Evolutionary conservation across 768 basidiomycete genomes (phyloP), one percentile per base, ranked within the genome.

Genomic region (Melanogaster broomeanus): DNA sequence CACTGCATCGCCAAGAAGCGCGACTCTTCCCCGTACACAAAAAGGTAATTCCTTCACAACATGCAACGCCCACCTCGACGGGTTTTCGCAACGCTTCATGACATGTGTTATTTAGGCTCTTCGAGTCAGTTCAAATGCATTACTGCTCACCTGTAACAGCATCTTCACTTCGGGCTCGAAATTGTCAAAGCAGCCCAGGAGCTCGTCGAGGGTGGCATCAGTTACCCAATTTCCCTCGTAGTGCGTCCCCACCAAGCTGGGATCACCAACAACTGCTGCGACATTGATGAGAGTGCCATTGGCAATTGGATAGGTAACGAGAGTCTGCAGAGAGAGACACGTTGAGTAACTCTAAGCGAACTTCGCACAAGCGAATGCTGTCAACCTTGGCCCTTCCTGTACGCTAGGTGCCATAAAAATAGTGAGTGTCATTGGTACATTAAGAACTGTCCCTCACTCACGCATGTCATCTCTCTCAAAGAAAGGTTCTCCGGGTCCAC

Each of bases 1-100:
- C 44, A 77, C 77, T 15, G 82, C 74, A 57, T 84, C 82, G 7
- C 81, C 81, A 3, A 77, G 61, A 9, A 85, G 67, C 6, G 73
- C 74, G 0, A 82, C 74, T 6, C 69, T 64, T 10, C 71, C 71
- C 16, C 59, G 63, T 3, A 72, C 71, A 42, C 69, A 79, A 4
- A 68, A 69, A 0, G 73, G 69, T 9, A 82, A 62, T 9, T 70
- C 69, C 13, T 69, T 69, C 25, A 82, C 59, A 27, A 66, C 65
- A 45, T 77, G 74, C 28, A 82, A 57, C 3, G 74, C 72, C 77
- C 79, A 82, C 58, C 63, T 73, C 33, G 67, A 71, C 1, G 73
- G 67, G 6, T 62, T 60, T 11, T 70, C 63, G 22, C 73, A 65
- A 39, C 67, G 67, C 75, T 78, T 7, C 11, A 16, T 34, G 13